Base-by-base conservation (phyloP, 1,284 basidiomycete genomes). In the Cryptococcus jaspeensis region DNA sequence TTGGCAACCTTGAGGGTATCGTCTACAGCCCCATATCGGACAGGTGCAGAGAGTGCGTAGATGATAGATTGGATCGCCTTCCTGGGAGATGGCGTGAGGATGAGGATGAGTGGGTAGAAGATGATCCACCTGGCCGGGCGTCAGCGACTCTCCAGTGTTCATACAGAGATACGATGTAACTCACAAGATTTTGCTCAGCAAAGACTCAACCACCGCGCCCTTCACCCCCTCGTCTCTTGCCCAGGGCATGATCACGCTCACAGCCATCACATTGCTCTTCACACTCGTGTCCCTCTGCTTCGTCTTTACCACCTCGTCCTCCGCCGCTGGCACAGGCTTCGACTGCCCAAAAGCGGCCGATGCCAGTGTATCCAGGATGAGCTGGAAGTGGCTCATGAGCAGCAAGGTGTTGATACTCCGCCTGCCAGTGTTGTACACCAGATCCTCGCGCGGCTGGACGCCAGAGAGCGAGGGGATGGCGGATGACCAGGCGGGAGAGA, bases 401-500 rank as follows among this genome's bases (percentile, higher is more conserved):
- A 76, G 56, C 18, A 76, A 51, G 1, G 66, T 62, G 9, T 65
- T 70, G 49, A 74, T 54, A n/a, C 69, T 65, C 13, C 62, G 62
- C 25, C 57, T 48, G 9, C 70, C 75, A 1, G 67, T 56, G 18
- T 61, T 38, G 15, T 70, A 58, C 25, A 66, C 52, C 5, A 61
- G 39, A 43, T 55, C 51, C 12, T 55, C 46, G 35, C 53, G 54
- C 5, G 57, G 22, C 22, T 58, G 41, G 28, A 58, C 56, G 18
- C 60, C 58, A 18, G 79, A 71, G 60, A 83, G 81, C 0, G 78
- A 78, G 1, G 82, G 82, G 1, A 86, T 80, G 0, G 85, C 83
- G 1, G 90, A 88, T 2, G 89, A 85, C 67, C 91, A 92, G 61
- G 89, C 89, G 0, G 89, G 89, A 59, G 92, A 91, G 68, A 92